These are phyloP conservation scores for Debaryomyces singareniensis DNA, from an alignment of 1,139 yeast species.

Conservation along the genomic window DNA sequence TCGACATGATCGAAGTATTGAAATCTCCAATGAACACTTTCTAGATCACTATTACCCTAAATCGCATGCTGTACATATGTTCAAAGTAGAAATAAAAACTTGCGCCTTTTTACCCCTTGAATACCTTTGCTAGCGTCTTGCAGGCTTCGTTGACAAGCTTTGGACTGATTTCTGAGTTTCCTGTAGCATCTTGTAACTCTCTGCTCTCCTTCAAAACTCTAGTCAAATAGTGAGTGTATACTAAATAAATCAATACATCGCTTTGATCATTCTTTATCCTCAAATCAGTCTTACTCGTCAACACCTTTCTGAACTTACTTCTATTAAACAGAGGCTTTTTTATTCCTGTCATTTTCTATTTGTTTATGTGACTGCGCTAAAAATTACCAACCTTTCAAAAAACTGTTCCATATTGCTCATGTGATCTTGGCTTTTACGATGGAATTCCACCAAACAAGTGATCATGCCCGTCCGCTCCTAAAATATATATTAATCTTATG, in stretches of 20 bases:
- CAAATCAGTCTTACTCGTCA: conserved; percentile 13
- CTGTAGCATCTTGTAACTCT: conserved; percentile 6
- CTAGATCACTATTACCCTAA: conserved; percentile 7
- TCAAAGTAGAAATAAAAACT: neutral
- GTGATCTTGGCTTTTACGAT: too few species aligned
- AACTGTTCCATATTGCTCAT: too few species aligned
- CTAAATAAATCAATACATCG: conserved; percentile 41
- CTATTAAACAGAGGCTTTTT: conserved; percentile 1
- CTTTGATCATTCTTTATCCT: conserved; percentile 30
- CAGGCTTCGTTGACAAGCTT: conserved; percentile 15
- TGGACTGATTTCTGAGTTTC: conserved; percentile 10
- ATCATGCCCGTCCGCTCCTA: too few species aligned
- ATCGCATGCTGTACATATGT: conserved; percentile 1
- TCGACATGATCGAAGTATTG: conserved; percentile 51
- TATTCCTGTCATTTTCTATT: too few species aligned
- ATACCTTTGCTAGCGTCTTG: conserved; percentile 17
- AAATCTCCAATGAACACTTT: conserved; percentile 27
- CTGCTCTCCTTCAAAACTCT: conserved; percentile 29
- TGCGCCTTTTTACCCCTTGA: conserved; percentile 17
- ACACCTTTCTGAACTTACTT: conserved; percentile 11
- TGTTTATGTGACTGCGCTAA: too few species aligned
- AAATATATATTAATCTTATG: too few species aligned
- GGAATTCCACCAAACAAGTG: too few species aligned
- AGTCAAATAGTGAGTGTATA: conserved; percentile 41
- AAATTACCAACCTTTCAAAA: too few species aligned